Percentiles rank a stretch among this genome's conserved stretches.
These are phyloP conservation scores for Royoungia palumana DNA, from an alignment of 768 basidiomycete species.

Conservation along the genomic window DNA sequence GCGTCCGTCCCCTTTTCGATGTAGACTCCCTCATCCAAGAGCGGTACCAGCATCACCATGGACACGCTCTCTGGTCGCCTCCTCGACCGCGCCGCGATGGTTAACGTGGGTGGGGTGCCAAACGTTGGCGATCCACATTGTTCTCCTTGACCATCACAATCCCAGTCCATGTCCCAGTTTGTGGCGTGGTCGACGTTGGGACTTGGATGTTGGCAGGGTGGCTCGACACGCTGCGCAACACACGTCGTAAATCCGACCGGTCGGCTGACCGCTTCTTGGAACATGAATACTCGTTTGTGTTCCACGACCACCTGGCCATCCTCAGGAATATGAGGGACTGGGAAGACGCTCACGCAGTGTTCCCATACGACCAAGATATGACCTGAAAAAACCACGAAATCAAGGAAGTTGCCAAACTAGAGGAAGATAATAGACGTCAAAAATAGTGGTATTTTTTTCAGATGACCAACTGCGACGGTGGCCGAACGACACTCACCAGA, in stretches of 20 bases:
- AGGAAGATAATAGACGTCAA: neutral
- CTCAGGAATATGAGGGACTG: constrained; percentile 19
- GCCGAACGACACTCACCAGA: constrained; percentile 13
- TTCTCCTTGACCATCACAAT: neutral
- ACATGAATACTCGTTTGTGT: constrained; percentile 24
- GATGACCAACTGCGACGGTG: neutral
- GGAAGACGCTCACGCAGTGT: constrained; percentile 25
- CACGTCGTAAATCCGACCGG: constrained; percentile 30
- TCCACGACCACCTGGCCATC: constrained; percentile 21
- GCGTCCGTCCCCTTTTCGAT: neutral
- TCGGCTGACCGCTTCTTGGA: constrained; percentile 21
- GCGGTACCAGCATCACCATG: constrained; percentile 26
- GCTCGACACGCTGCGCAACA: constrained; percentile 6
- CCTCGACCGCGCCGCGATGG: constrained; percentile 24
- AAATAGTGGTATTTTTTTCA: neutral
- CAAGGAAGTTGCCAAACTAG: constrained; percentile 26
- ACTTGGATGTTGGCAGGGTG: neutral
- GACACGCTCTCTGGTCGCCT: constrained; percentile 12
- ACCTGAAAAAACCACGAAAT: constrained; percentile 22
- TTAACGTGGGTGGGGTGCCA: constrained; percentile 14
- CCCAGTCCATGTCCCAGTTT: neutral
- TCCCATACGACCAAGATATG: constrained; percentile 30
- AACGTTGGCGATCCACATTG: neutral
- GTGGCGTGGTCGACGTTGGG: neutral
- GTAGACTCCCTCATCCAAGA: constrained; percentile 4